These are phyloP conservation scores for Beauveria sp. DNA, from an alignment of 2,329 filamentous ascomycete species.

Conservation along the genomic window DNA sequence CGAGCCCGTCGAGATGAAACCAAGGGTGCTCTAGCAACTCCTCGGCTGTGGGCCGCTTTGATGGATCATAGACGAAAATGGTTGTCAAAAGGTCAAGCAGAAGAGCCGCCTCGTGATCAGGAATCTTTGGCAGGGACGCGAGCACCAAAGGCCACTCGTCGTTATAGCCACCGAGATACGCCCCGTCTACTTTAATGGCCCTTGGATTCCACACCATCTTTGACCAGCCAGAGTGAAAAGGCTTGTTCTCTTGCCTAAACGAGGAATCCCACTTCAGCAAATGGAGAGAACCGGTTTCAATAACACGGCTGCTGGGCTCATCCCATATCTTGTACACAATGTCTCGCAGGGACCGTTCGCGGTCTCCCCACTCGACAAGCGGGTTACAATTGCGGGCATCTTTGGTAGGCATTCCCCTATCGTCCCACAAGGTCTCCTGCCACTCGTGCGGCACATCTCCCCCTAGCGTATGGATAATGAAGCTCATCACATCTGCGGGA, in stretches of 20 bases:
- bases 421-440: neutral
- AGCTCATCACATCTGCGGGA: neutral
- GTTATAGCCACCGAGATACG: conserved; percentile 14
- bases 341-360: neutral
- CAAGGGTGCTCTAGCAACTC: conserved; percentile 19
- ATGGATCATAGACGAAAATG: conserved; percentile 19
- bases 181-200: conserved; percentile 13
- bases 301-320: conserved; percentile 12
- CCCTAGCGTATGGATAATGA: neutral
- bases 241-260: conserved; percentile 8
- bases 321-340: conserved; percentile 8
- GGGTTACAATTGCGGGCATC: neutral
- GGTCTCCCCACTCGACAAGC: neutral
- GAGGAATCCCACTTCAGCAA: neutral
- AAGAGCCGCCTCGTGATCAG: conserved; percentile 16
- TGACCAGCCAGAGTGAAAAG: conserved; percentile 13
- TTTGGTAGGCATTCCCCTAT: neutral
- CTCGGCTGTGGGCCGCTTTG: conserved; percentile 14
- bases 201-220: conserved; percentile 16
- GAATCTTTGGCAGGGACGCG: conserved; percentile 15
- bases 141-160: conserved; percentile 12
- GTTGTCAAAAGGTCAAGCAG: conserved; percentile 18
- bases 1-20: conserved; percentile 14
- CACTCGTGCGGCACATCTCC: neutral
- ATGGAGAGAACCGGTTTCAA: neutral